Conservation (phyloP, 2,329 filamentous ascomycete species). For the Akanthomyces lecanii region DNA sequence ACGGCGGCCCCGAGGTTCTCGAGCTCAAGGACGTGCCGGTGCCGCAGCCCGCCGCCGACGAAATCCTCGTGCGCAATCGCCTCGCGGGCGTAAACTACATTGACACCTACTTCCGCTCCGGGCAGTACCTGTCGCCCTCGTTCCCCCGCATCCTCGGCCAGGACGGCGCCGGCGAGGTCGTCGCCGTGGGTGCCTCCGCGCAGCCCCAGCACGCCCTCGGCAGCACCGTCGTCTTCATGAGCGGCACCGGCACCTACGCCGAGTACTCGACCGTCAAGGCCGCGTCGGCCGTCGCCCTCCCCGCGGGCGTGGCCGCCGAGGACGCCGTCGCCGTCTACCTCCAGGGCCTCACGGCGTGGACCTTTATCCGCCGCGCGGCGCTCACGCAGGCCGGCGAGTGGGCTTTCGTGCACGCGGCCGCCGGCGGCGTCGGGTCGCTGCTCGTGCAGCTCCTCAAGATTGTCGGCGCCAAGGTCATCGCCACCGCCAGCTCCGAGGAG, state of each 20-base stretch:
- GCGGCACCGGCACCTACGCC: constrained; percentile 44
- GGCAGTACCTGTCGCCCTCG: constrained; percentile 64
- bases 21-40: constrained; percentile 67
- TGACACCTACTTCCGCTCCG: constrained; percentile 85
- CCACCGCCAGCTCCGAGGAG: constrained; percentile 67
- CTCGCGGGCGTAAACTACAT: constrained; percentile 84
- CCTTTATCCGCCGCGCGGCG: constrained; percentile 71
- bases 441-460: constrained; percentile 69
- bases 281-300: constrained; percentile 57
- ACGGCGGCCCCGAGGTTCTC: constrained; percentile 66
- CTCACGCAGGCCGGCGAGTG: constrained; percentile 74
- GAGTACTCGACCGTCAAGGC: constrained; percentile 53
- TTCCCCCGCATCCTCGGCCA: constrained; percentile 75
- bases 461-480: constrained; percentile 74
- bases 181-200: constrained; percentile 51
- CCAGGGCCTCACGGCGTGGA: constrained; percentile 79
- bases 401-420: constrained; percentile 80
- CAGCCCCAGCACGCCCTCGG: constrained; percentile 57
- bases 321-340: constrained; percentile 66
- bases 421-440: constrained; percentile 73
- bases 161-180: constrained; percentile 71
- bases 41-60: constrained; percentile 56
- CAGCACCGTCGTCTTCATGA: constrained; percentile 68
- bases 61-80: constrained; percentile 77
- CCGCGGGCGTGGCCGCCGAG: constrained; percentile 55